Percentiles rank a stretch among this genome's conserved stretches.
phyloP scores from a whole-genome alignment of 2,329 filamentous ascomycete genomes.

The Penicillium sp. region DNA sequence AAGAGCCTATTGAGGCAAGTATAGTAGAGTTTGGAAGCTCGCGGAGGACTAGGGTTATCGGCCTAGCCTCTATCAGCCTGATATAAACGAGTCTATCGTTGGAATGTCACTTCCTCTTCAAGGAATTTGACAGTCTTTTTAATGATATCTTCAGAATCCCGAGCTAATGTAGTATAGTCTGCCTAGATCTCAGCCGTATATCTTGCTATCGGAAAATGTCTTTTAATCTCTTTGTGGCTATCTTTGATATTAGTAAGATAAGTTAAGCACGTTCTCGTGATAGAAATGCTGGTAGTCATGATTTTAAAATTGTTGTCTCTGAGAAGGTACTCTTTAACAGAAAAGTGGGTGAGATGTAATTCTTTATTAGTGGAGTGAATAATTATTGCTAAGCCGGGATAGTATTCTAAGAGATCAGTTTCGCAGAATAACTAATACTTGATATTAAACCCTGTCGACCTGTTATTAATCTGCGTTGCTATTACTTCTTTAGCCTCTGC shows the following conservation, averaged over 20 bases:
- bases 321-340: conserved; percentile 26
- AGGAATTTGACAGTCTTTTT: conserved; percentile 4
- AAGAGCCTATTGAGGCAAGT: background rate
- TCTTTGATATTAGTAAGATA: conserved; percentile 12
- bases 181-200: conserved; percentile 4
- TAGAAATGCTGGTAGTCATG: conserved; percentile 7
- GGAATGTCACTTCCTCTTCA: conserved; percentile 10
- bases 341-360: conserved; percentile 17
- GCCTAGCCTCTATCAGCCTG: conserved; percentile 6
- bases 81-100: conserved; percentile 11
- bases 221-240: background rate
- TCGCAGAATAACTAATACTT: conserved; percentile 14
- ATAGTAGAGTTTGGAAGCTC: conserved; percentile 8
- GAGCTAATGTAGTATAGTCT: conserved; percentile 10
- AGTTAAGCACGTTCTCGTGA: conserved; percentile 14
- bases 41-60: conserved; percentile 2
- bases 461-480: conserved; percentile 8
- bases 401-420: conserved; percentile 13
- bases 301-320: conserved; percentile 8
- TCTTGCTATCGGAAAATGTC: conserved; percentile 12
- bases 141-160: conserved; percentile 8
- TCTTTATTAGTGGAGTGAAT: conserved; percentile 7
- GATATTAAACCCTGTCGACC: conserved; percentile 3
- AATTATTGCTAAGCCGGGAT: too few relatives aligned
- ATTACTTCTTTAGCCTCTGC: conserved; percentile 15